Conservation (phyloP, 2,329 filamentous ascomycete genomes). For the Pseudogymnoascus sp. region DNA sequence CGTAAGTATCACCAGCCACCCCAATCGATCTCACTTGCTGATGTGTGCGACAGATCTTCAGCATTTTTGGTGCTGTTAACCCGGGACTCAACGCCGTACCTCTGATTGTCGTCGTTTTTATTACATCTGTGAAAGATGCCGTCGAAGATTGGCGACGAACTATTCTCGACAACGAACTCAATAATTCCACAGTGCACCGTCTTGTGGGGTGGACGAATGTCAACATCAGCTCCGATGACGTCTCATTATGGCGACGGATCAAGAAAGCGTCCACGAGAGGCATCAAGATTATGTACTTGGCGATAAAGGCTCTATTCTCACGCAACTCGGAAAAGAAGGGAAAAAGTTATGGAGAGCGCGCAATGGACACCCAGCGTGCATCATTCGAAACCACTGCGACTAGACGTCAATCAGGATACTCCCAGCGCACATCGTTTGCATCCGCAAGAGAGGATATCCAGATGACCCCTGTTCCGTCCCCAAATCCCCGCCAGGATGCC, state of each 20-base stretch:
- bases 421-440: slow-evolving; percentile 39
- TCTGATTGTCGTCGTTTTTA: slow-evolving; percentile 80
- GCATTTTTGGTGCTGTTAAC: slow-evolving; percentile 88
- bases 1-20: slow-evolving; percentile 50
- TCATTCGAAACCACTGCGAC: slow-evolving; percentile 58
- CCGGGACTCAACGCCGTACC: slow-evolving; percentile 85
- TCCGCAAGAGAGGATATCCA: slow-evolving; percentile 69
- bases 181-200: slow-evolving; percentile 91
- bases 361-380: slow-evolving; percentile 22
- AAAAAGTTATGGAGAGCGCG: slow-evolving; percentile 18
- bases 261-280: slow-evolving; percentile 69
- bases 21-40: slow-evolving; percentile 17
- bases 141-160: slow-evolving; percentile 94
- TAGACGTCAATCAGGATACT: slow-evolving; percentile 36
- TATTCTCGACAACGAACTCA: slow-evolving; percentile 82
- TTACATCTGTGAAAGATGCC: slow-evolving; percentile 89
- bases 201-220: slow-evolving; percentile 86
- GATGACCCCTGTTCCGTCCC: slow-evolving; percentile 91
- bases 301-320: slow-evolving; percentile 30
- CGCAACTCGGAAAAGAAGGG: slow-evolving; percentile 40
- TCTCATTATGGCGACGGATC: slow-evolving; percentile 77
- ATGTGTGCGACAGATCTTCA: slow-evolving; percentile 62
- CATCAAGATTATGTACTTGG: slow-evolving; percentile 13
- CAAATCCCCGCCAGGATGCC: slow-evolving; percentile 45
- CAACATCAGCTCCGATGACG: slow-evolving; percentile 79